A percentile compares a stretch with the other conserved stretches of the same genome.
Conservation (phyloP, 805 yeast genomes). For the Barnettozyma sucrosica region DNA sequence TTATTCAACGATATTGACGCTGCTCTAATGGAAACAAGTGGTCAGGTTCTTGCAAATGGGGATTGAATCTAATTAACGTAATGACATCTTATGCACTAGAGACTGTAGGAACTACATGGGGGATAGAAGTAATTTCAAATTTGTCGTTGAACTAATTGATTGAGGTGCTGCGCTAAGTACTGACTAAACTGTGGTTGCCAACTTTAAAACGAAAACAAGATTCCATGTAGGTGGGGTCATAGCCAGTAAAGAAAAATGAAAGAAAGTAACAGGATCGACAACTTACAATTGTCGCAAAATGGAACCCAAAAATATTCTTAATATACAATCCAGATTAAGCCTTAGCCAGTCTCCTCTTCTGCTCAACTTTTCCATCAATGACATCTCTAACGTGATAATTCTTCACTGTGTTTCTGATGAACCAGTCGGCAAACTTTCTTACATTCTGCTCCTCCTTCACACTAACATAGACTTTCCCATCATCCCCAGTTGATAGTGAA, state of each 20-base stretch:
- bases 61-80: too few relatives aligned
- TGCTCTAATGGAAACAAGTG: constrained; percentile 16
- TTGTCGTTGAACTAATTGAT: too few relatives aligned
- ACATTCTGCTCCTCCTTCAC: constrained; percentile 40
- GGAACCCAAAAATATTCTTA: neutral
- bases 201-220: too few relatives aligned
- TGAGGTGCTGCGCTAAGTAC: too few relatives aligned
- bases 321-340: neutral
- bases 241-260: too few relatives aligned
- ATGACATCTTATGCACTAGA: neutral
- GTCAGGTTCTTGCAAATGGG: neutral
- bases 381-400: constrained; percentile 40
- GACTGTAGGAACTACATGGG: neutral
- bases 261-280: neutral
- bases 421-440: constrained; percentile 46
- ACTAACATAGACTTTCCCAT: constrained; percentile 29
- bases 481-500: constrained; percentile 32
- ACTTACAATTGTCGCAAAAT: too few relatives aligned
- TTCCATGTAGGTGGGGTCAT: too few relatives aligned
- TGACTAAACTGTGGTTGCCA: too few relatives aligned
- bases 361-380: constrained; percentile 19
- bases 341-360: constrained; percentile 2
- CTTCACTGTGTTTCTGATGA: constrained; percentile 40
- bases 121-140: too few relatives aligned
- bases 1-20: constrained; percentile 21